Conservation (phyloP, 192 early-diverging fungal species). For the Backusella circina region DNA sequence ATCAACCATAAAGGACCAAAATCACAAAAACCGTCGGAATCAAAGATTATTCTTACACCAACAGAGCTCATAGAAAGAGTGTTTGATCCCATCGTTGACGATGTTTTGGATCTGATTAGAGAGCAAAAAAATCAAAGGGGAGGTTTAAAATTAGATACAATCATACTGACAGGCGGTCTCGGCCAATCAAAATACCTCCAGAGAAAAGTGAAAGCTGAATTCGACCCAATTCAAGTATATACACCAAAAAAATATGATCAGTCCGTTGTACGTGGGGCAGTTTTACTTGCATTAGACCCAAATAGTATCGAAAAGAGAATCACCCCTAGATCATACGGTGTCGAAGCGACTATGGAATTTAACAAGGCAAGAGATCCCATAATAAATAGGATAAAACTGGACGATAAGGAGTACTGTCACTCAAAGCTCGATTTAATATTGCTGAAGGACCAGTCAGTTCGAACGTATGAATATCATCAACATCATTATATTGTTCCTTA, state of each 20-base stretch:
- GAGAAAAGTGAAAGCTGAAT: constrained; percentile 33
- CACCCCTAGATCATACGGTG: background rate
- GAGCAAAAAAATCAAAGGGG: constrained; percentile 36
- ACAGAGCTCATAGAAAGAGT: constrained; percentile 39
- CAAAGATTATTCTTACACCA: constrained; percentile 20
- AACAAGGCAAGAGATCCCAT: background rate
- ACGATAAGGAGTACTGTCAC: background rate
- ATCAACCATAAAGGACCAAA: background rate
- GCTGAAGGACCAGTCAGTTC: background rate
- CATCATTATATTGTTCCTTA: background rate
- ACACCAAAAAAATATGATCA: constrained; percentile 39
- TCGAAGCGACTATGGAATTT: background rate
- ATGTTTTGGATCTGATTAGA: constrained; percentile 42
- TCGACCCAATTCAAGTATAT: constrained; percentile 23
- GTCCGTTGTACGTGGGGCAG: constrained; percentile 49
- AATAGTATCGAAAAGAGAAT: constrained; percentile 9
- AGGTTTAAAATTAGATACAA: constrained; percentile 27
- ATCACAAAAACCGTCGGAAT: background rate
- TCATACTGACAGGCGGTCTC: constrained; percentile 50
- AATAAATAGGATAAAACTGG: background rate
- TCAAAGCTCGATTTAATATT: background rate
- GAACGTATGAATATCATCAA: background rate
- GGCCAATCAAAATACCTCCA: constrained; percentile 53
- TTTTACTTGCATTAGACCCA: constrained; percentile 37
- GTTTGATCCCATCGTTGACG: constrained; percentile 43